Evolutionary conservation across 352 stramenopile genomes (phyloP).

Genomic region (Pythium rishiriense): DNA sequence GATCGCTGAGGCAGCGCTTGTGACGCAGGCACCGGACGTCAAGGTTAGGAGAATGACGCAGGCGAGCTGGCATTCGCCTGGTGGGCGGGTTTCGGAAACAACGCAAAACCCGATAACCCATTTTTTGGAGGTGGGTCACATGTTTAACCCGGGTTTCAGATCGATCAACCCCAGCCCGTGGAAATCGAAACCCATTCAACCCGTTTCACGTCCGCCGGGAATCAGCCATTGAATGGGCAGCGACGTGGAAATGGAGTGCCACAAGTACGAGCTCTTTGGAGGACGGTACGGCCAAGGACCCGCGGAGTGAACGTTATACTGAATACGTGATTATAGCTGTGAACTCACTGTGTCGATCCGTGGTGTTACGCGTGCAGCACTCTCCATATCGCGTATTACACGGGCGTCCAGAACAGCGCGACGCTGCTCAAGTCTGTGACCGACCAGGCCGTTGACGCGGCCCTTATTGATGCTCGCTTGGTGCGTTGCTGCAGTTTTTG

Average conservation of each 20-base stretch:
- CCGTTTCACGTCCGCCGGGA: not conserved
- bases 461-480: slow-evolving; percentile 73
- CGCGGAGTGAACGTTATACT: not conserved
- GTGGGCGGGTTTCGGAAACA: not conserved
- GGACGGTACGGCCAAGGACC: slow-evolving; percentile 39
- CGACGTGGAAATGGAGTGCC: slow-evolving; percentile 48
- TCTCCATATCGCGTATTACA: slow-evolving; percentile 74
- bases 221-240: slow-evolving; percentile 16
- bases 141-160: not conserved
- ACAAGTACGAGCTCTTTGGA: slow-evolving; percentile 67
- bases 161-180: not conserved
- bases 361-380: slow-evolving; percentile 33
- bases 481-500: slow-evolving; percentile 30
- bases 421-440: slow-evolving; percentile 57
- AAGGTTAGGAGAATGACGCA: slow-evolving; percentile 6
- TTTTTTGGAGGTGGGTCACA: not conserved
- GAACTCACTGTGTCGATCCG: not conserved
- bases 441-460: slow-evolving; percentile 66
- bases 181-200: not conserved
- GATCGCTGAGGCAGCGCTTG: not conserved
- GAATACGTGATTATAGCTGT: not conserved
- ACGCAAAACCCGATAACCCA: not conserved
- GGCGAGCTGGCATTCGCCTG: slow-evolving; percentile 1
- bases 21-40: not conserved
- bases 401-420: slow-evolving; percentile 67